These are phyloP conservation scores for Dothistroma pini DNA, from an alignment of 2,329 filamentous ascomycete species.

Conservation along the genomic window DNA sequence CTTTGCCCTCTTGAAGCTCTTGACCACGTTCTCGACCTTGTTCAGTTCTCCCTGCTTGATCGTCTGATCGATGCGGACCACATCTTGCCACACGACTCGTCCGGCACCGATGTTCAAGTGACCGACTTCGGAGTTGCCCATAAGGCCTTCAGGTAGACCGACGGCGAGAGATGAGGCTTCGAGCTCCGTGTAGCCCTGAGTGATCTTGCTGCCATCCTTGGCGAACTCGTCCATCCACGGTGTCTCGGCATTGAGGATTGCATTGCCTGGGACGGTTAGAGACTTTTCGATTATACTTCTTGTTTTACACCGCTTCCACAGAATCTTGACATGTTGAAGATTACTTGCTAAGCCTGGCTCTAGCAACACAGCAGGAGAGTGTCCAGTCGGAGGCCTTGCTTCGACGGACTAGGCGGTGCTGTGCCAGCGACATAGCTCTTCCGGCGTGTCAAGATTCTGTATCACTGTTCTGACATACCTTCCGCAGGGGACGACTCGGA, in stretches of 20 bases:
- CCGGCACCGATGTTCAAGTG: slow-evolving; percentile 98
- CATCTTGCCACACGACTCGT: slow-evolving; percentile 92
- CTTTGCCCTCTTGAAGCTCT: slow-evolving; percentile 74
- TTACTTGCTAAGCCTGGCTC: too few relatives aligned
- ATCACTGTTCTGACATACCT: slow-evolving; percentile 1
- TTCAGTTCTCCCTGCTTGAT: slow-evolving; percentile 81
- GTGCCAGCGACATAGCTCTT: too few relatives aligned
- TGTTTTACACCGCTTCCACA: slow-evolving; percentile 38
- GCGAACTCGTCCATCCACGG: slow-evolving; percentile 90
- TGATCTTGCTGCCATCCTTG: slow-evolving; percentile 62
- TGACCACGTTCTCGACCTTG: slow-evolving; percentile 72
- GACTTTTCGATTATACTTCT: background rate
- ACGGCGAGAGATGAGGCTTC: slow-evolving; percentile 96
- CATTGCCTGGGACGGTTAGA: slow-evolving; percentile 59
- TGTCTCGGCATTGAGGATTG: slow-evolving; percentile 88
- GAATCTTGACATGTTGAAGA: too few relatives aligned
- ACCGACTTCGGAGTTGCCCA: slow-evolving; percentile 99
- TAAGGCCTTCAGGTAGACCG: slow-evolving; percentile 90
- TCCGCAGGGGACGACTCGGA: slow-evolving; percentile 70
- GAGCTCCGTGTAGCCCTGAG: slow-evolving; percentile 84
- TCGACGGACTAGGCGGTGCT: too few relatives aligned
- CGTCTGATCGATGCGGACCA: slow-evolving; percentile 86
- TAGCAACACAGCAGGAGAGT: too few relatives aligned
- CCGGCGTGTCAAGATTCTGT: too few relatives aligned
- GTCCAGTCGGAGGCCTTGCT: too few relatives aligned